Base-by-base conservation (phyloP, 2,329 filamentous ascomycete species). In the Colletotrichum orchidophilum region DNA sequence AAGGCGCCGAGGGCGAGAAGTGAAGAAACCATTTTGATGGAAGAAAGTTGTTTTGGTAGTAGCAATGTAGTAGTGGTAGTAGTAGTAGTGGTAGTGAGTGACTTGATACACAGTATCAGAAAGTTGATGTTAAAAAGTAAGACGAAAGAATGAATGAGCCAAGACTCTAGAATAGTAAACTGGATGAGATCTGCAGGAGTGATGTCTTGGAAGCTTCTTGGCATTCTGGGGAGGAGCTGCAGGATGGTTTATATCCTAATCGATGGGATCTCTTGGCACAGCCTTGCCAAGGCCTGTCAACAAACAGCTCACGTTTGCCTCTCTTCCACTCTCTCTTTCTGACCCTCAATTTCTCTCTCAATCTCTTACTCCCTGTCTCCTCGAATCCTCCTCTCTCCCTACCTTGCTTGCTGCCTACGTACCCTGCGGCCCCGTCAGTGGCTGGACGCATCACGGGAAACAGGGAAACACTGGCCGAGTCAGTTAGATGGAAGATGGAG, bases 1-100 rank as follows among this genome's bases (percentile, higher is more conserved):
- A 80, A 66, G 67, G 78, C 76, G 54, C 76, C 72, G 63, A 80
- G 73, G n/a, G 77, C 63, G 52, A 78, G 15, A 8, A 78, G 39
- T 35, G 63, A 63, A 55, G 72, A 54, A 31, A 73, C 63, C 72
- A 73, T 73, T 12, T 60, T 58, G 67, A 8, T 31, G 18, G 24
- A 27, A 39, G 29, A 11, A 55, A 62, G 26, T 33, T 64, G n/a
- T 15, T 66, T 46, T 60, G 18, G 60, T 57, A 27, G 42, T 33
- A n/a, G n/a, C n/a, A n/a, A n/a, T n/a, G n/a, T n/a, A n/a, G n/a
- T n/a, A n/a, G n/a, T n/a, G n/a, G n/a, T n/a, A n/a, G n/a, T n/a
- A n/a, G n/a, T n/a, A n/a, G n/a, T n/a, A n/a, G n/a, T n/a, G n/a
- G n/a, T n/a, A 72, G 66, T 39, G 57, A 67, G 71, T 49, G 62